A percentile compares a stretch with the other conserved stretches of the same genome.
phyloP scores from a whole-genome alignment of 192 early-diverging fungal species.

The Coemansia sp. region DNA sequence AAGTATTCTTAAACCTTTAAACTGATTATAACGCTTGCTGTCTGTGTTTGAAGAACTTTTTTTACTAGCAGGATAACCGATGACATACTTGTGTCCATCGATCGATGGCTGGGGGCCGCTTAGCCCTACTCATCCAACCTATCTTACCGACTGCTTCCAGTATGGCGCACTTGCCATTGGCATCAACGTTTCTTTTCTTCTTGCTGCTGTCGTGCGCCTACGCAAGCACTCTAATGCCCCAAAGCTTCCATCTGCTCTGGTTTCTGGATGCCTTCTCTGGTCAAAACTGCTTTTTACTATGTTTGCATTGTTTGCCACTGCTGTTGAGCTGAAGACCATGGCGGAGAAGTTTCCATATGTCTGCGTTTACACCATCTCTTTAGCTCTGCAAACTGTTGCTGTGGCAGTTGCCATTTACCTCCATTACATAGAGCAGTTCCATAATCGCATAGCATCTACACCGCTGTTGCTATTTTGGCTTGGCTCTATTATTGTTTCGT shows the following conservation, averaged over 20 bases:
- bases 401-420: constrained; percentile 17
- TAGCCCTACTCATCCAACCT: constrained; percentile 24
- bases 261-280: constrained; percentile 9
- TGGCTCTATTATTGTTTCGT: no score
- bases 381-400: constrained; percentile 29
- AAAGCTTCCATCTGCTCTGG: constrained; percentile 4
- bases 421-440: constrained; percentile 30
- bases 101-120: constrained; percentile 46
- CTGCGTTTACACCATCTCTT: constrained; percentile 15
- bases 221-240: background rate
- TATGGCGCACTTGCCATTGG: constrained; percentile 22
- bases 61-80: background rate
- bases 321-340: constrained; percentile 15
- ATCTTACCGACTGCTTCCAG: constrained; percentile 46
- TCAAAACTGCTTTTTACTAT: constrained; percentile 8
- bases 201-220: constrained; percentile 10
- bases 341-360: background rate
- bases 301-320: constrained; percentile 16
- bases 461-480: constrained; percentile 49
- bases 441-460: constrained; percentile 26
- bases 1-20: no score
- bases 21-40: no score
- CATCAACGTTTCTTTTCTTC: constrained; percentile 19
- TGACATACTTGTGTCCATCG: constrained; percentile 26
- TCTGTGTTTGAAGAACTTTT: no score